Percentiles rank a stretch among this genome's conserved stretches.
These are phyloP conservation scores for Candolleomyces aberdarensis DNA, from an alignment of 768 basidiomycete genomes.

Conservation along the genomic window DNA sequence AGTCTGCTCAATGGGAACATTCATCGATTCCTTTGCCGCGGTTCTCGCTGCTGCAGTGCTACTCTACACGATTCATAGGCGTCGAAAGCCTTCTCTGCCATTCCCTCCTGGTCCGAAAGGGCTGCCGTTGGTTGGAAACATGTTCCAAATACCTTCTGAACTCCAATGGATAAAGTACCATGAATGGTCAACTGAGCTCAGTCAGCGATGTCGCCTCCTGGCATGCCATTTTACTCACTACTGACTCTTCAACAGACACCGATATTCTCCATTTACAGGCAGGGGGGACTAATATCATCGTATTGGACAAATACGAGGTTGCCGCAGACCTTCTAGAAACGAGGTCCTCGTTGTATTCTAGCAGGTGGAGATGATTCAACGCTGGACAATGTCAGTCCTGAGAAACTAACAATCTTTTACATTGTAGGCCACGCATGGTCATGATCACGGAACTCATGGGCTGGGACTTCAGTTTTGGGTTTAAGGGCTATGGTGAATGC, in stretches of 20 bases:
- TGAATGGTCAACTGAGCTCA: conserved; percentile 35
- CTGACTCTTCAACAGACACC: conserved; percentile 15
- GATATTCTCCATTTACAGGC: too few species aligned
- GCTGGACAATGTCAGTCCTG: too few species aligned
- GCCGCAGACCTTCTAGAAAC: too few species aligned
- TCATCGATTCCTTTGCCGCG: too few species aligned
- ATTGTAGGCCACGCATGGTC: conserved; percentile 13
- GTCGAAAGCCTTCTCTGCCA: too few species aligned
- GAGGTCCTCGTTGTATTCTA: too few species aligned
- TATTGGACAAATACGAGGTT: too few species aligned
- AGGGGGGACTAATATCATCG: too few species aligned
- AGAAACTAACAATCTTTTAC: too few species aligned
- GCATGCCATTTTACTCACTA: background rate
- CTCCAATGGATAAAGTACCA: conserved; percentile 37
- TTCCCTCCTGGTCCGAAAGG: conserved; percentile 41
- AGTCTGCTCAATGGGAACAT: too few species aligned
- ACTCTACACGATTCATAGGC: too few species aligned
- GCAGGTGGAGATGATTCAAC: background rate
- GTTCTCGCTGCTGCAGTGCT: too few species aligned
- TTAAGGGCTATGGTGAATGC: conserved; percentile 27
- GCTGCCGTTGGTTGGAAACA: conserved; percentile 38
- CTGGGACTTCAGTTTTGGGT: conserved; percentile 25
- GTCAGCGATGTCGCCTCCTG: conserved; percentile 15
- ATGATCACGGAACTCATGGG: conserved; percentile 20
- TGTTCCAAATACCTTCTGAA: conserved; percentile 35